These are phyloP conservation scores for Vanderwaltozyma verrucispora DNA, from an alignment of 805 yeast species.

Conservation along the genomic window DNA sequence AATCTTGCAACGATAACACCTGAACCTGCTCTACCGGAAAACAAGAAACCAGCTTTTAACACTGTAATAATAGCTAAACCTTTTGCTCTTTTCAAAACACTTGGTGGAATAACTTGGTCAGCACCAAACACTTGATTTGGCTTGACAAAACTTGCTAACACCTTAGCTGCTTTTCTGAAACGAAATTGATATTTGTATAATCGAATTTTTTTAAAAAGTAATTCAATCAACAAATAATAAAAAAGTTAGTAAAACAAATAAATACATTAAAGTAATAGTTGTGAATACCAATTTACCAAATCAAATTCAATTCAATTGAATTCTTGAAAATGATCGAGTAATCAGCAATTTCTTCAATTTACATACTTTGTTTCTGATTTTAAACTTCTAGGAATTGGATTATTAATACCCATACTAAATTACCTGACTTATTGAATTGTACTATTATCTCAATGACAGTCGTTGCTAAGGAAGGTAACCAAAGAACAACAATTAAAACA, in stretches of 20 bases:
- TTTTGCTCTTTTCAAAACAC: constrained; percentile 75
- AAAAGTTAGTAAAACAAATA: not conserved
- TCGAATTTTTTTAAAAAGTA: no score
- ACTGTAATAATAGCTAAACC: constrained; percentile 90
- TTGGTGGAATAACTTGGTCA: constrained; percentile 82
- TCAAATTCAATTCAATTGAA: no score
- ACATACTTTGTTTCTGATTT: constrained; percentile 58
- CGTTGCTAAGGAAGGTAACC: no score
- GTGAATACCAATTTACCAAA: no score
- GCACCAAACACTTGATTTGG: constrained; percentile 92
- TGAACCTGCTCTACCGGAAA: constrained; percentile 95
- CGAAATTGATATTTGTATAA: not conserved
- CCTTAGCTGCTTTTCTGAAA: constrained; percentile 83
- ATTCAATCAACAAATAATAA: no score
- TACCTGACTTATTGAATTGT: no score
- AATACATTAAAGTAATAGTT: no score
- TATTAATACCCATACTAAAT: constrained; percentile 82
- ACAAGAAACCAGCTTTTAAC: constrained; percentile 91
- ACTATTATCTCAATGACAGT: no score
- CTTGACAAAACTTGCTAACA: constrained; percentile 79
- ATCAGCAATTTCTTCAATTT: no score
- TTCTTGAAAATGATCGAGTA: no score
- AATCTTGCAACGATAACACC: constrained; percentile 91
- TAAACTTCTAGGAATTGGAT: constrained; percentile 89
- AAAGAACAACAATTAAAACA: no score